These are phyloP conservation scores for Marchantia polymorpha DNA, from an alignment of 225 moss, liverwort and hornwort species.

Conservation along the genomic window DNA sequence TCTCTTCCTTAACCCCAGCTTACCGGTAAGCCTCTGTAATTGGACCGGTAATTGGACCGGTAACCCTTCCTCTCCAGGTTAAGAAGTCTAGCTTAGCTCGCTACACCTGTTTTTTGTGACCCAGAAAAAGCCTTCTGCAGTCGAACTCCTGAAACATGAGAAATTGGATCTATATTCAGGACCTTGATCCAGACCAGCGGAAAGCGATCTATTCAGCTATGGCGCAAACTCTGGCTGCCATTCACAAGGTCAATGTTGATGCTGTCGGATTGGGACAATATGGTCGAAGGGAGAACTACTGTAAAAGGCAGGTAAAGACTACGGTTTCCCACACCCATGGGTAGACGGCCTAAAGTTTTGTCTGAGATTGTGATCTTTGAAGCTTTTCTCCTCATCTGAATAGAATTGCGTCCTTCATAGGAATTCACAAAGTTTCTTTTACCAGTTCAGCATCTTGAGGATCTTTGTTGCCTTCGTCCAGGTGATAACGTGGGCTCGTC, in stretches of 20 bases:
- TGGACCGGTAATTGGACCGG: too few species aligned
- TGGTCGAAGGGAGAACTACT: conserved; percentile 83
- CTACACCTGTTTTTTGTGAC: neutral
- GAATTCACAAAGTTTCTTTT: neutral
- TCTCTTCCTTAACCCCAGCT: conserved; percentile 66
- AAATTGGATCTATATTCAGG: conserved; percentile 37
- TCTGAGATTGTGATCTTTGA: neutral
- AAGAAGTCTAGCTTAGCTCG: neutral
- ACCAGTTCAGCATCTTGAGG: neutral
- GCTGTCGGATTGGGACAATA: conserved; percentile 74
- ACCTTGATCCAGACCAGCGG: conserved; percentile 61
- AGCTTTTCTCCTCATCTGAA: neutral
- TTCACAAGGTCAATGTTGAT: conserved; percentile 79
- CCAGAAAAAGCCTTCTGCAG: neutral
- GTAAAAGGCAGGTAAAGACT: conserved; percentile 74
- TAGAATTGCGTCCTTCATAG: neutral
- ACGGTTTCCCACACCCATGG: neutral
- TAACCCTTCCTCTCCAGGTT: too few species aligned
- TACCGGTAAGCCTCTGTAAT: conserved; percentile 60
- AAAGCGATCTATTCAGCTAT: conserved; percentile 67
- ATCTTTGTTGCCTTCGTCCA: conserved; percentile 26
- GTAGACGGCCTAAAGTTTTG: neutral
- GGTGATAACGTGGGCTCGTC: conserved; percentile 90
- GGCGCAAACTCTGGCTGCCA: conserved; percentile 72
- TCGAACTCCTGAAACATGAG: neutral